Percentiles rank a stretch among this genome's conserved stretches.
These are phyloP conservation scores for Phallus indusiatus DNA, from an alignment of 768 basidiomycete species.

Conservation along the genomic window DNA sequence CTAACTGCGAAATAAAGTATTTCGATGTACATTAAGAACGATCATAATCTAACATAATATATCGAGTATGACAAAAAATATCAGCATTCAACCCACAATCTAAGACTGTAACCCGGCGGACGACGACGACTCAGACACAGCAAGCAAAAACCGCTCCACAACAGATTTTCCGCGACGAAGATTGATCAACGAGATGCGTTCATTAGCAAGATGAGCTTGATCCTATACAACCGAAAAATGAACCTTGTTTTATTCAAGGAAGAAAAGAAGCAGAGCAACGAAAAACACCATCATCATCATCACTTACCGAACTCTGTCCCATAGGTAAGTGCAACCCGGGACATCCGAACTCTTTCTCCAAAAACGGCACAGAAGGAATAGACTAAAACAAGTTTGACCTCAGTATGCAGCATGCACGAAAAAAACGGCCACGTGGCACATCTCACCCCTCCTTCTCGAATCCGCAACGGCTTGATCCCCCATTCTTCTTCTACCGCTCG, in stretches of 20 bases:
- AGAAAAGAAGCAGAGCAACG: not conserved
- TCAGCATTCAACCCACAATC: too few species aligned
- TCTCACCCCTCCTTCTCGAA: conserved; percentile 86
- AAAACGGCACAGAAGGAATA: conserved; percentile 86
- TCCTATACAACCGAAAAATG: conserved; percentile 36
- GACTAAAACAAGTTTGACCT: conserved; percentile 43
- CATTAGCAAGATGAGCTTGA: conserved; percentile 89
- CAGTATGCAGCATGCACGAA: not conserved
- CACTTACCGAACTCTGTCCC: conserved; percentile 77
- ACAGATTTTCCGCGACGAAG: conserved; percentile 70
- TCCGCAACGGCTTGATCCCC: conserved; percentile 76
- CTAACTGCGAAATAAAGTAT: too few species aligned
- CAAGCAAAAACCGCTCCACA: conserved; percentile 50
- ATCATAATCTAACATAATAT: too few species aligned
- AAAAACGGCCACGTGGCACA: conserved; percentile 14
- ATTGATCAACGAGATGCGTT: conserved; percentile 80
- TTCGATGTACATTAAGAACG: too few species aligned
- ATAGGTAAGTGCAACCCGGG: conserved; percentile 90
- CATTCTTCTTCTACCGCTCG: conserved; percentile 78
- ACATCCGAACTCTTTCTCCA: conserved; percentile 87
- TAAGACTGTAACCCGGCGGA: too few species aligned
- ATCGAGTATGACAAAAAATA: too few species aligned
- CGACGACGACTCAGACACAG: conserved; percentile 1
- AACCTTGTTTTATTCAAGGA: not conserved
- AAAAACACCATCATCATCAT: conserved; percentile 17